Evolutionary conservation across 1,284 basidiomycete species (phyloP), one percentile per base, ranked within the genome.

Genomic region (Omphalotus olearius): DNA sequence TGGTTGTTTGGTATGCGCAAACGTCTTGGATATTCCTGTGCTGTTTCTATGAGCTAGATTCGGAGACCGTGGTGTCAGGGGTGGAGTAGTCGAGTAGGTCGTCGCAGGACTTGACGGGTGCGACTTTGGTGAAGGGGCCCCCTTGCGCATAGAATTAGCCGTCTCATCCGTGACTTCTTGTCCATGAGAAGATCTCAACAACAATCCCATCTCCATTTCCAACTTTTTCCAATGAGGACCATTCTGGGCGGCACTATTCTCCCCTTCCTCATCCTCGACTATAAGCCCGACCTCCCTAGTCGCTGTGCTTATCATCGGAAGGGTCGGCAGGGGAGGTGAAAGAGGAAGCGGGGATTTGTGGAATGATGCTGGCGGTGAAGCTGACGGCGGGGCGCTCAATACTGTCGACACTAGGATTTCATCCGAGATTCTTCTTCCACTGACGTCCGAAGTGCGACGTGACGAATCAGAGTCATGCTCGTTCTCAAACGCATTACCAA

Each of bases 201-300:
- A 10, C 26, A 28, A 10, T 10, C 10, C 26, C 26, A 28, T 4
- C 26, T 28, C 26, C 26, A n/a, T n/a, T 28, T 28, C 26, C 26
- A 28, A 10, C 26, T 41, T 14, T 16, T 25, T n/a, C 28, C 47
- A 1, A 17, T n/a, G 16, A 14, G 20, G 13, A 17, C 16, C 16
- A n/a, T 39, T 25, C 14, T 49, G 36, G 53, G 44, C 23, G 35
- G 56, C 40, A 38, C 47, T 28, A 7, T 37, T 43, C 25, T 58
- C 55, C 18, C 36, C 50, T 50, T 60, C 63, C 23, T 59, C 57
- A 16, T 56, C 55, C 50, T 62, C 62, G 20, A 52, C 60, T 45
- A 64, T 61, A 3, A 58, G 47, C 13, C 53, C 56, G 25, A 56
- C 45, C 17, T 50, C 43, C 37, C 44, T 26, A 36, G 55, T 33